Percentiles rank a stretch among this genome's conserved stretches.
Conservation (phyloP, 2,329 filamentous ascomycete species). For the Fusarium sp. region DNA sequence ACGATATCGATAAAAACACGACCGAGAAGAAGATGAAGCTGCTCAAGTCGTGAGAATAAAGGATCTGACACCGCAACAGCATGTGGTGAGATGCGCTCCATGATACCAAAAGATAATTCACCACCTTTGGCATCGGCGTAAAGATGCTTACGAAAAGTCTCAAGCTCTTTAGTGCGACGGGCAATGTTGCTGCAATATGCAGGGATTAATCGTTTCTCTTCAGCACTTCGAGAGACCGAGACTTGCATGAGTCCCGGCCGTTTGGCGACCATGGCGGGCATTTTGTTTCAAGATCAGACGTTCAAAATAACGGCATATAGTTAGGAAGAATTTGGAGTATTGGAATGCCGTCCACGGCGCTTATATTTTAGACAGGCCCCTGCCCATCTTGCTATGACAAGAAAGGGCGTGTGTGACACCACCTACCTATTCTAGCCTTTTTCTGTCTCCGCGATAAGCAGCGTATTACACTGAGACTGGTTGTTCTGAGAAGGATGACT, state of each 20-base stretch:
- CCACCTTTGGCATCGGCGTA: constrained; percentile 1
- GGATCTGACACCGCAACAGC: constrained; percentile 7
- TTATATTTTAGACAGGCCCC: background rate
- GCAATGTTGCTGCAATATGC: constrained; percentile 21
- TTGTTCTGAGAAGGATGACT: background rate
- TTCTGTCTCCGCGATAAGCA: background rate
- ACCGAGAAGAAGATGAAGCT: constrained; percentile 11
- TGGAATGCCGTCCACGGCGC: too few species aligned
- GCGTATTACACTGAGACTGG: background rate
- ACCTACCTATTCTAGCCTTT: background rate
- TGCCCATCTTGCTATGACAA: background rate
- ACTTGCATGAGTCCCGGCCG: constrained; percentile 22
- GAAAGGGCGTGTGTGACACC: background rate
- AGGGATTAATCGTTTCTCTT: constrained; percentile 23
- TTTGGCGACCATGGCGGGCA: constrained; percentile 15
- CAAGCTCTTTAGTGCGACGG: constrained; percentile 18
- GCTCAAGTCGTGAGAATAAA: constrained; percentile 1
- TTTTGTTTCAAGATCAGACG: background rate
- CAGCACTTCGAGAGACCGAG: constrained; percentile 25
- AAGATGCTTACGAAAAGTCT: constrained; percentile 11
- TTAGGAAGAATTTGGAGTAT: fast-evolving
- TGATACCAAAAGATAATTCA: background rate
- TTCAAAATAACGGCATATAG: fast-evolving
- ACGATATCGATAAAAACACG: constrained; percentile 23
- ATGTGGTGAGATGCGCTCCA: constrained; percentile 17